Evolutionary conservation across 2,329 filamentous ascomycete genomes (phyloP).

Genomic region (Xylaria multiplex): DNA sequence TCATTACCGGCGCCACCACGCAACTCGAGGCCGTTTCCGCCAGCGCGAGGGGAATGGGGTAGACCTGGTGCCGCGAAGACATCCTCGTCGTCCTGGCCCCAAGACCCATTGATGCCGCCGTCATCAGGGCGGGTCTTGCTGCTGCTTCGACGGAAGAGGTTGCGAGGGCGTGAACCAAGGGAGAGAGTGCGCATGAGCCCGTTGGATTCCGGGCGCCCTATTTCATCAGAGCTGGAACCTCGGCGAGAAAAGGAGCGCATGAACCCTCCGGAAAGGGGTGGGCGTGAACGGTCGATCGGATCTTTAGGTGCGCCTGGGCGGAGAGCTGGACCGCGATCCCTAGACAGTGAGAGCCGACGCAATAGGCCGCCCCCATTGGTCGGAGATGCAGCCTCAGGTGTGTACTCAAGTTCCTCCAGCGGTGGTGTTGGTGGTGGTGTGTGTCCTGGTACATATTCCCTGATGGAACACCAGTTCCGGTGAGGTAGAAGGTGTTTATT

Average conservation of each 20-base stretch:
- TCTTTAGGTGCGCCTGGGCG: slow-evolving; percentile 53
- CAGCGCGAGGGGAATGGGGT: slow-evolving; percentile 41
- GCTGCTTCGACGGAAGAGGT: slow-evolving; percentile 57
- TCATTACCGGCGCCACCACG: slow-evolving; percentile 52
- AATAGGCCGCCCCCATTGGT: slow-evolving; percentile 54
- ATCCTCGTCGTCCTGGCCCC: slow-evolving; percentile 56
- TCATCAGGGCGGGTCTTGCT: slow-evolving; percentile 56
- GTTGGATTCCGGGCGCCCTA: slow-evolving; percentile 50
- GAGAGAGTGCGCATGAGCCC: slow-evolving; percentile 69
- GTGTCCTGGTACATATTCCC: slow-evolving; percentile 79
- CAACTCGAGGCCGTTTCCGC: slow-evolving; percentile 36
- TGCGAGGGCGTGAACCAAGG: slow-evolving; percentile 58
- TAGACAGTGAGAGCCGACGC: slow-evolving; percentile 56
- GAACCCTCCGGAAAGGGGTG: slow-evolving; percentile 59
- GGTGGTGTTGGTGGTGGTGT: slow-evolving; percentile 78
- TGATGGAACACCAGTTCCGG: slow-evolving; percentile 95
- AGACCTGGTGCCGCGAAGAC: slow-evolving; percentile 27
- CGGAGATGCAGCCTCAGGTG: slow-evolving; percentile 52
- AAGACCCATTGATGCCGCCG: slow-evolving; percentile 66
- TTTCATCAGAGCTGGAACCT: slow-evolving; percentile 51
- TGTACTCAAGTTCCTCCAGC: slow-evolving; percentile 56
- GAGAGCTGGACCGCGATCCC: slow-evolving; percentile 51
- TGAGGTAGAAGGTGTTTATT: slow-evolving; percentile 90
- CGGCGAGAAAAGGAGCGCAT: slow-evolving; percentile 60
- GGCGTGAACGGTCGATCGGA: slow-evolving; percentile 56